These are phyloP conservation scores for Citrus cavaleriei DNA, from an alignment of 345 rosid species.

Conservation along the genomic window DNA sequence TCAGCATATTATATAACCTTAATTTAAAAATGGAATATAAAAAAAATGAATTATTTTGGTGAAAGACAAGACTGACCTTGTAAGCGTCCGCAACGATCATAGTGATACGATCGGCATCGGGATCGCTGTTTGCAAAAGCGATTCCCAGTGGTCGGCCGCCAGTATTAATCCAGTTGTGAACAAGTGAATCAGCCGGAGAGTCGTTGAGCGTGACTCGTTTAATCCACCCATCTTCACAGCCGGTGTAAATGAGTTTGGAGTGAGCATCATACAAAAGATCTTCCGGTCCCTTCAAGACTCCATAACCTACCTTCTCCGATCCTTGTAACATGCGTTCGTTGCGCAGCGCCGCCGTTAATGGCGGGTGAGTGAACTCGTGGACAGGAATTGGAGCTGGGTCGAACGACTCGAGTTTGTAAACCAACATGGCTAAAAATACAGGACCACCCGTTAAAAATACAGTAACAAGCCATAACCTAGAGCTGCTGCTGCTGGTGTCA, in stretches of 20 bases:
- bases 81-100: constrained; percentile 66
- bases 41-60: neutral
- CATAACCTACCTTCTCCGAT: constrained; percentile 44
- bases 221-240: constrained; percentile 81
- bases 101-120: neutral
- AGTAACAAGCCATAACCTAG: neutral
- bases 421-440: constrained; percentile 27
- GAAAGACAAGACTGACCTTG: constrained; percentile 39
- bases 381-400: constrained; percentile 49
- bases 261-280: constrained; percentile 48
- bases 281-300: constrained; percentile 49
- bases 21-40: too few species aligned
- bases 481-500: neutral
- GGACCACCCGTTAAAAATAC: constrained; percentile 26
- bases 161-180: constrained; percentile 62
- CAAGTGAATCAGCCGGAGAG: constrained; percentile 31
- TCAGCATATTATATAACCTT: too few species aligned
- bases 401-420: constrained; percentile 46
- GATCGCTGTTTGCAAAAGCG: constrained; percentile 36
- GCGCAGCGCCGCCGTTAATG: constrained; percentile 13
- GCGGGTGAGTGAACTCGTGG: constrained; percentile 25
- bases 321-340: constrained; percentile 38
- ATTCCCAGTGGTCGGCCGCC: constrained; percentile 88
- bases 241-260: constrained; percentile 45
- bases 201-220: constrained; percentile 55